Base-by-base conservation (phyloP, 352 stramenopile species). In the Pythium aquatile region DNA sequence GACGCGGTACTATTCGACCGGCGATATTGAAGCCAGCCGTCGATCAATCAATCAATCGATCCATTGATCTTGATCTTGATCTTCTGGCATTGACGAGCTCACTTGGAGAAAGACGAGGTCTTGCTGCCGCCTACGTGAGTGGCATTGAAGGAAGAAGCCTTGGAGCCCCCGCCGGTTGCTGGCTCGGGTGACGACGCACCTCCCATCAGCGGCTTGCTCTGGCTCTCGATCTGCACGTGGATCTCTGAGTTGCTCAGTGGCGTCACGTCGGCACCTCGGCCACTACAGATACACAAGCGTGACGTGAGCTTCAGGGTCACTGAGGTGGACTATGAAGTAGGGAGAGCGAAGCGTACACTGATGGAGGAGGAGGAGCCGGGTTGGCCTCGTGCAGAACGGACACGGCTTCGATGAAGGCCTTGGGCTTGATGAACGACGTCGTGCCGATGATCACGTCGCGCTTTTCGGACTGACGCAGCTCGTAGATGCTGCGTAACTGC, bases 401-500 rank as follows among this genome's bases (percentile, higher is more conserved):
- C 16, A 94, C 64, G 1, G 72, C 68, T 11, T 93, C 75, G 8
- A 94, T 70, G 54, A 80, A 93, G 9, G 65, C 63, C 46, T 75
- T 76, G 7, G 83, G 82, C 52, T 79, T 75, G 44, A 94, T 66
- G 37, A 92, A 88, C 14, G 82, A 72, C n/a, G 86, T 94, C 24
- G 83, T 74, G 28, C 83, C 83, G 5, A 94, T 37, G 46, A 93
- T 61, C 24, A 94, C 68, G 55, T 93, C 85, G 10, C 83, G 78
- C 57, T 90, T 93, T 55, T 93, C 82, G 35, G 71, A 62, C 5
- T 68, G 61, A 4, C 84, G 83, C 39, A 93, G 67, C 40, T 94
- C 84, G 59, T 94, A 93, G 44, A 93, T 86, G 49, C 82, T 92
- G 24, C 86, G 84, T 48, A 94, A 69, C 85, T 94, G 42, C 2